Base-by-base conservation (phyloP, 139 green algal species). In the Spirogloea muscicola region DNA sequence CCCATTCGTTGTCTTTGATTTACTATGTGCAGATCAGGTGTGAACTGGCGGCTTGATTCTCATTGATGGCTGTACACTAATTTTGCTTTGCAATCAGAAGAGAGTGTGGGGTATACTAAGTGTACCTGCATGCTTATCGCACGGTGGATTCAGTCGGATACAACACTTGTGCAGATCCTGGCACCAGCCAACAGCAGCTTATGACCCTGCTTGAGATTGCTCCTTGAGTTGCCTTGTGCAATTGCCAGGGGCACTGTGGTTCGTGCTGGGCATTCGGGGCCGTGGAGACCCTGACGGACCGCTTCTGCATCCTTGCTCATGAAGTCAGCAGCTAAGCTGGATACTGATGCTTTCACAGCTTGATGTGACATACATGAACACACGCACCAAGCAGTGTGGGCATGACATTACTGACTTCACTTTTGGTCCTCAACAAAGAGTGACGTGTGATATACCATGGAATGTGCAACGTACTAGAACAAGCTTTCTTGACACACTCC, bases 261-360 rank as follows among this genome's bases (percentile, higher is more conserved):
- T 81, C 73, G 29, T 81, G 73, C 49, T 81, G 73, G 73, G 73
- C 73, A 16, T 81, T 81, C 38, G 73, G 73, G 18, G 73, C 73
- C 16, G 73, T 84, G 49, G 73, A 81, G 73, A 36, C 21, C 25
- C 69, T 81, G 18, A 76, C 48, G 16, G 73, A 81, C 71, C 72
- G 73, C 21, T 82, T 81, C 46, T 82, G 70, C 57, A 72, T 79
- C 67, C 13, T 31, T 0, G 40, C 25, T 6, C 62, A 79, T 0
- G 70, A 60, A 38, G 64, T 62, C 43, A 36, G 62, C 31, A 41
- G 21, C 55, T 16, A 39, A 36, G 10, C 57, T 41, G 9, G 0
- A 27, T 34, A 36, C 29, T 34, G 10, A 27, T 34, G 9, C 41
- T 34, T 65, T 3, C 16, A 10, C 33, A 5, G 7, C 51, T 34